phyloP scores from a whole-genome alignment of 2,329 filamentous ascomycete genomes.

The Teratosphaeria nubilosa region DNA sequence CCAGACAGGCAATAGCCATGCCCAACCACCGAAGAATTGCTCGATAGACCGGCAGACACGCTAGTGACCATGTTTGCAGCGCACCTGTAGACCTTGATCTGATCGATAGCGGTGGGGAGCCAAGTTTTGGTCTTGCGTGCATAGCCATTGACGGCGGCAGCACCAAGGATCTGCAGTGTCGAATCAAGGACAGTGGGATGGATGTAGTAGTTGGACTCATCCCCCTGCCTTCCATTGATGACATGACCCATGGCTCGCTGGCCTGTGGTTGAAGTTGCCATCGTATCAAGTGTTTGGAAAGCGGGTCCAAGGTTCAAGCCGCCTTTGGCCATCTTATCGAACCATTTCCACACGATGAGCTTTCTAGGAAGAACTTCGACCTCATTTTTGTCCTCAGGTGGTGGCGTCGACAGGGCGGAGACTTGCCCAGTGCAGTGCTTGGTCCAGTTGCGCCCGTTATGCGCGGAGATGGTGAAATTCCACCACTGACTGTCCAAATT shows the following conservation, averaged over 20 bases:
- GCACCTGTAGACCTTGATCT: not conserved
- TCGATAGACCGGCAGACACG: not conserved
- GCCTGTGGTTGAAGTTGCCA: not conserved
- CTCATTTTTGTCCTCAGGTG: not conserved
- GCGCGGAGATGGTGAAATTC: not conserved
- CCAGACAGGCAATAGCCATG: not conserved
- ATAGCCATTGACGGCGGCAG: not conserved
- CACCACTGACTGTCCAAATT: not conserved
- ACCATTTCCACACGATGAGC: not conserved
- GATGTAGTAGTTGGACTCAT: not conserved
- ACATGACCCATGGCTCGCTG: not conserved
- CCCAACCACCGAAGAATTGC: not conserved
- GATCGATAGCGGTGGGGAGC: not conserved
- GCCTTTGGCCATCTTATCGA: not conserved
- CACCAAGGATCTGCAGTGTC: not conserved
- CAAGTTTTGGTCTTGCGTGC: not conserved
- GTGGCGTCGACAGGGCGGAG: not conserved
- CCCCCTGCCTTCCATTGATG: not conserved
- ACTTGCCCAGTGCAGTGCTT: not conserved
- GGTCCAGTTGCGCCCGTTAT: not conserved
- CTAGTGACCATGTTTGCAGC: not conserved
- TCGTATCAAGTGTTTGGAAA: not conserved
- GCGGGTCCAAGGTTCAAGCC: not conserved
- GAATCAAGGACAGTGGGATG: not conserved
- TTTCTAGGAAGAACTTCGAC: not conserved